phyloP scores from a whole-genome alignment of 73 alveolate genomes.

The Paramecium pentaurelia region DNA sequence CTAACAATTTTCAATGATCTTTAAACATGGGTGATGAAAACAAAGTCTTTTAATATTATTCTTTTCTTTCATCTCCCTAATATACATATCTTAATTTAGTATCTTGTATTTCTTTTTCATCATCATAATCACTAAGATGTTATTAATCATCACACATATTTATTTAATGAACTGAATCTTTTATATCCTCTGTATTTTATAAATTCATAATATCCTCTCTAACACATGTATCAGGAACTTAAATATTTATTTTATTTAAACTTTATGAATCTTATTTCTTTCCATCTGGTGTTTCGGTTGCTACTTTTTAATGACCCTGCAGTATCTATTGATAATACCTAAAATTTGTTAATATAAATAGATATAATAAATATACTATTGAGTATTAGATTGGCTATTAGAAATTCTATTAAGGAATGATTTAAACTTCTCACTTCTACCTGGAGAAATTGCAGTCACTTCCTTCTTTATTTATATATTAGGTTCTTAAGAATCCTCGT shows the following conservation, averaged over 20 bases:
- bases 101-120: neutral
- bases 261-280: neutral
- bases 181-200: neutral
- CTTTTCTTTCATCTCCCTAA: neutral
- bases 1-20: neutral
- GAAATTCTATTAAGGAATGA: neutral
- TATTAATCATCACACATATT: slow-evolving; percentile 28
- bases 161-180: neutral
- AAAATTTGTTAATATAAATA: neutral
- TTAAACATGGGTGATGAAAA: slow-evolving; percentile 25
- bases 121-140: slow-evolving; percentile 42
- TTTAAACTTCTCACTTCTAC: slow-evolving; percentile 35
- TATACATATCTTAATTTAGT: neutral
- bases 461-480: neutral
- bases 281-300: slow-evolving; percentile 7
- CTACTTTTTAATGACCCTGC: neutral
- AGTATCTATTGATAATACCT: slow-evolving; percentile 37
- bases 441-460: slow-evolving; percentile 1
- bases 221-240: slow-evolving; percentile 17
- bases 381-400: slow-evolving; percentile 3
- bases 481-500: neutral
- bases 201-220: neutral
- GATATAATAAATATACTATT: neutral
- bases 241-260: neutral
- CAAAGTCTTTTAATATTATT: neutral